phyloP scores from a whole-genome alignment of 495 filamentous ascomycete genomes.

The Penicillium daleae region DNA sequence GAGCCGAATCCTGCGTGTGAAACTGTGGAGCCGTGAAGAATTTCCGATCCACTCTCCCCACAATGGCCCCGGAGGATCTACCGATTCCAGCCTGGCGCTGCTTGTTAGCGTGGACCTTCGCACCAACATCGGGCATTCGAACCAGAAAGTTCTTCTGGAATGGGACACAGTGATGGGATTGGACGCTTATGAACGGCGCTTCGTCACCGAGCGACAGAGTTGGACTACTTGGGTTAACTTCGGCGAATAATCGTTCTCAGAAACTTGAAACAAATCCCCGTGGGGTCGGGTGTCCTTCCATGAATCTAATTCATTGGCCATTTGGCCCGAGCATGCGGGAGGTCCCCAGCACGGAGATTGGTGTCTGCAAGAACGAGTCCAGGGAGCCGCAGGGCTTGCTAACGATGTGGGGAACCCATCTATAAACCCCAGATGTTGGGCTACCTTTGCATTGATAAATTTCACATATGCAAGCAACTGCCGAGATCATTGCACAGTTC shows the following conservation, averaged over 20 bases:
- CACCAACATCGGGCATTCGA: background rate
- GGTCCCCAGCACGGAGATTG: background rate
- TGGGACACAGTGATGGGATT: background rate
- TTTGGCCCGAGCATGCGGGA: background rate
- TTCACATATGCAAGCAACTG: background rate
- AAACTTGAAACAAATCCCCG: constrained; percentile 7
- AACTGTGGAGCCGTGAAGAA: constrained; percentile 24
- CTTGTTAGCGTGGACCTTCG: constrained; percentile 9
- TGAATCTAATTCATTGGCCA: constrained; percentile 6
- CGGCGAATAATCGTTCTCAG: background rate
- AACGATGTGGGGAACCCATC: background rate
- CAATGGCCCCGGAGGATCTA: constrained; percentile 17
- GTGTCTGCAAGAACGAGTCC: background rate
- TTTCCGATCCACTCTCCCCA: constrained; percentile 1
- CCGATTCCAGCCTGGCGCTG: constrained; percentile 21
- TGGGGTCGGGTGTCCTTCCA: background rate
- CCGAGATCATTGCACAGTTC: background rate
- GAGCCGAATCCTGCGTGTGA: constrained; percentile 5
- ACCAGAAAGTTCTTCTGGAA: background rate
- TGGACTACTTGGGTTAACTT: background rate
- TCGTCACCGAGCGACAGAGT: background rate
- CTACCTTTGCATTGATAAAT: background rate
- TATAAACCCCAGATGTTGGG: constrained; percentile 4
- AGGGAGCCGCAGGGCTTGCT: background rate
- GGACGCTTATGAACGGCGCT: background rate